Conservation (phyloP, 345 rosid species). For the Angophora floribunda region DNA sequence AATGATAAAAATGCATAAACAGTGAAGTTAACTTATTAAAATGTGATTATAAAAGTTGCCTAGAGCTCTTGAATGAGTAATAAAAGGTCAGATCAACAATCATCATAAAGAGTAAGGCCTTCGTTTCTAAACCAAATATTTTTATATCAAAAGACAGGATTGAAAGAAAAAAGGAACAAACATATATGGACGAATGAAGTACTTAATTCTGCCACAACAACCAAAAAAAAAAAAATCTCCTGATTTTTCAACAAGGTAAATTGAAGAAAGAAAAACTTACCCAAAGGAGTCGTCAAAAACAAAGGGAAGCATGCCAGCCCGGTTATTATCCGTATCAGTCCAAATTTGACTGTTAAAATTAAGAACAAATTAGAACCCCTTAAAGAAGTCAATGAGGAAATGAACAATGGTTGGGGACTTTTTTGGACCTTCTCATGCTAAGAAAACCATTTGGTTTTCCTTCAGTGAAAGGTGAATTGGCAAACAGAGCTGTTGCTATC, state of each 20-base stretch:
- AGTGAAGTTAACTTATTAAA: not conserved
- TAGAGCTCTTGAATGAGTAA: not conserved
- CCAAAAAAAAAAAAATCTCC: not conserved
- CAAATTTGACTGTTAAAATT: constrained; percentile 69
- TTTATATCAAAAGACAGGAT: not conserved
- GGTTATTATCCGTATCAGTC: constrained; percentile 92
- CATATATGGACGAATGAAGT: not conserved
- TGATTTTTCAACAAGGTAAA: not conserved
- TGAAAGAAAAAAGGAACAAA: not conserved
- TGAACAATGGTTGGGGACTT: not conserved
- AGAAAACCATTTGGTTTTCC: constrained; percentile 98
- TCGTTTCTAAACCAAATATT: not conserved
- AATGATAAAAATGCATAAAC: not conserved
- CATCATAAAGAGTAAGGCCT: not conserved
- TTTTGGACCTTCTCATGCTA: constrained; percentile 85
- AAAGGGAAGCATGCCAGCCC: constrained; percentile 95
- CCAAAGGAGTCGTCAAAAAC: constrained; percentile 90
- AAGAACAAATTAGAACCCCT: not conserved
- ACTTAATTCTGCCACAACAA: not conserved
- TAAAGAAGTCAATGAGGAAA: not conserved
- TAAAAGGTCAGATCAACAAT: not conserved
- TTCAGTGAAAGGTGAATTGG: constrained; percentile 95
- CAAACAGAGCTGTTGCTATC: constrained; percentile 98
- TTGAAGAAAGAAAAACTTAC: constrained; percentile 27
- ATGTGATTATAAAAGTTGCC: not conserved